Conservation (phyloP, 345 rosid genomes). For the Chamaenerion angustifolium region DNA sequence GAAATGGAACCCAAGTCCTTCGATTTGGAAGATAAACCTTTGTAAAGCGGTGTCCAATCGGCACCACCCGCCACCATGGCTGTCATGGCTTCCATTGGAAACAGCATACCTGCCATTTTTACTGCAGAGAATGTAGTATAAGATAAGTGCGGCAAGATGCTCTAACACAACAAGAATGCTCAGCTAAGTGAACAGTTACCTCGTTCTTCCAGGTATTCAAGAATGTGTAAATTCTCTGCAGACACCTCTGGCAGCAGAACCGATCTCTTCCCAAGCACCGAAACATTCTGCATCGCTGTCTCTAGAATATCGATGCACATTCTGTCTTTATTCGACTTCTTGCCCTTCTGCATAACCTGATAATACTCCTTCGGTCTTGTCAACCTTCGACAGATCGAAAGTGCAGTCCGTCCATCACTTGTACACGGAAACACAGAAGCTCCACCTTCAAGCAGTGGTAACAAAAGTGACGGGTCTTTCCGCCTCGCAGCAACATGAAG, state of each 20-base stretch:
- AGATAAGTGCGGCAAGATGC: background rate
- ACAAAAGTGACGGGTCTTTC: conserved; percentile 18
- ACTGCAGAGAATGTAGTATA: conserved; percentile 19
- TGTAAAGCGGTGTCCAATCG: conserved; percentile 10
- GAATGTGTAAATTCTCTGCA: conserved; percentile 19
- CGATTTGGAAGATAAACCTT: conserved; percentile 8
- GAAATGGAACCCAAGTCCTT: conserved; percentile 15
- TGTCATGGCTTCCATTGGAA: conserved; percentile 31
- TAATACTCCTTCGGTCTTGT: conserved; percentile 31
- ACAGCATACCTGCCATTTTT: conserved; percentile 23
- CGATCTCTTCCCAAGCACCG: conserved; percentile 6
- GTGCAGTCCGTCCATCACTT: conserved; percentile 26
- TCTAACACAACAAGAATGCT: no score
- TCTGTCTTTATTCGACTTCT: conserved; percentile 22
- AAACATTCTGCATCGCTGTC: conserved; percentile 14
- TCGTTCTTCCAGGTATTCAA: conserved; percentile 29
- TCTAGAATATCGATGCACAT: conserved; percentile 32
- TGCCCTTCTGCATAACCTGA: conserved; percentile 15
- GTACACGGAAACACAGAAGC: conserved; percentile 19
- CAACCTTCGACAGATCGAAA: conserved; percentile 22
- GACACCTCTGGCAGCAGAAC: conserved; percentile 4
- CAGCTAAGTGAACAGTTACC: conserved; percentile 18
- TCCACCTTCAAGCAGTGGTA: conserved; percentile 23
- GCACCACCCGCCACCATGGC: conserved; percentile 37
- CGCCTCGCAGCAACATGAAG: conserved; percentile 44